Percentiles rank a stretch among this genome's conserved stretches.
Evolutionary conservation across 495 filamentous ascomycete species (phyloP).

Genomic region (Ascodesmis nigricans): DNA sequence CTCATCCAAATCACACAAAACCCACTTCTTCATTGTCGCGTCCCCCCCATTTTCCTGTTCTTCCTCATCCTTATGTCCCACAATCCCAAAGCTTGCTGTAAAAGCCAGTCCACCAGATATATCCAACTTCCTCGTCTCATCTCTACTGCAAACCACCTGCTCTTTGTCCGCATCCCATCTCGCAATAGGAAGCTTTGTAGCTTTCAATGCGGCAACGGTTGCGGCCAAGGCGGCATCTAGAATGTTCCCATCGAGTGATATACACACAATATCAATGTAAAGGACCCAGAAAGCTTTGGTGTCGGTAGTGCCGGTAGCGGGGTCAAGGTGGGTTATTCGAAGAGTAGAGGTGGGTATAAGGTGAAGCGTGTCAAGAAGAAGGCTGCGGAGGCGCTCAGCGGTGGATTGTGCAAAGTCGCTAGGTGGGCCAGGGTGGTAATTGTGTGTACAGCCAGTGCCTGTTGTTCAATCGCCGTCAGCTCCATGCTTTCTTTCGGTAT

Average conservation of each 20-base stretch:
- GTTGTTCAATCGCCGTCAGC: conserved; percentile 3
- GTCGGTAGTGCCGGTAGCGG: conserved; percentile 27
- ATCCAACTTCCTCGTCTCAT: conserved; percentile 33
- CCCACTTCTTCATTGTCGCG: conserved; percentile 36
- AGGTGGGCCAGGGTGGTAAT: conserved; percentile 67
- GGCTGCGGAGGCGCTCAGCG: conserved; percentile 47
- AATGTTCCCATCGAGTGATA: conserved; percentile 73
- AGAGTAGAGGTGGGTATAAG: conserved; percentile 28
- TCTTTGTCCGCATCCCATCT: conserved; percentile 73
- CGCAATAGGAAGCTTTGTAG: conserved; percentile 58
- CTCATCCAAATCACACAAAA: conserved; percentile 71
- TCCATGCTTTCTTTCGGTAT: not conserved
- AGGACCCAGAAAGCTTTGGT: conserved; percentile 73
- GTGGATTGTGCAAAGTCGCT: conserved; percentile 61
- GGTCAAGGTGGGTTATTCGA: conserved; percentile 25
- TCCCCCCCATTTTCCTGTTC: conserved; percentile 30
- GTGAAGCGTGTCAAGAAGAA: conserved; percentile 41
- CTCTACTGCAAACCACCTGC: conserved; percentile 49
- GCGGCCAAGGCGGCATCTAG: conserved; percentile 80
- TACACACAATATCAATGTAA: conserved; percentile 77
- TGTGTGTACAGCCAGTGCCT: conserved; percentile 62
- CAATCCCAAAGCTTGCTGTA: conserved; percentile 50
- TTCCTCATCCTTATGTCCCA: conserved; percentile 44
- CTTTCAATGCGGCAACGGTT: conserved; percentile 55
- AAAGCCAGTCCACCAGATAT: conserved; percentile 43